Percentiles rank a stretch among this genome's conserved stretches.
phyloP scores from a whole-genome alignment of 2,329 filamentous ascomycete genomes.

The Colletotrichum neosansevieriae region DNA sequence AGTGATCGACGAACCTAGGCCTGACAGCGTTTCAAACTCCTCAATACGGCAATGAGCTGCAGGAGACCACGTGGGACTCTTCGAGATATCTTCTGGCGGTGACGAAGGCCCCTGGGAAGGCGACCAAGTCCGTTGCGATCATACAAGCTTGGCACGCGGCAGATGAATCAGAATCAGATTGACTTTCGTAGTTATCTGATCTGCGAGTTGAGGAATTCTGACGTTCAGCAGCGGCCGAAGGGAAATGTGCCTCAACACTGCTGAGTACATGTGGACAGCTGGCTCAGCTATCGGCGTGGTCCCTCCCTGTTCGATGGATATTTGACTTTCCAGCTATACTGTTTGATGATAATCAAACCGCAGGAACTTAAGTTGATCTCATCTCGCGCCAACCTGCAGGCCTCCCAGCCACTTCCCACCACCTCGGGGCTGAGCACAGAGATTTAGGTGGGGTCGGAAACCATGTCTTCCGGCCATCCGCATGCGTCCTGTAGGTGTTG shows the following conservation, averaged over 20 bases:
- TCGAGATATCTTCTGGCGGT: neutral
- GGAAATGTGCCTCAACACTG: no score
- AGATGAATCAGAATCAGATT: no score
- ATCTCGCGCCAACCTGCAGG: neutral
- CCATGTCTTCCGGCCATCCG: conserved; percentile 14
- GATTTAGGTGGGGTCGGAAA: neutral
- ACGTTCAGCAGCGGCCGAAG: no score
- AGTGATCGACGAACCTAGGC: conserved; percentile 2
- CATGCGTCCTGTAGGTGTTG: conserved; percentile 17
- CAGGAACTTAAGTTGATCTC: neutral
- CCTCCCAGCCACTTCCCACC: neutral
- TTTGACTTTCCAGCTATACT: neutral
- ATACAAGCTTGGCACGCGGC: no score
- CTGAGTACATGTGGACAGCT: no score
- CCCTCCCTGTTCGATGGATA: neutral
- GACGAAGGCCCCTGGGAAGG: neutral
- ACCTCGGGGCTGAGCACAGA: neutral
- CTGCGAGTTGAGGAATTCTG: no score
- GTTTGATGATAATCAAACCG: neutral
- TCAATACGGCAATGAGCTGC: neutral
- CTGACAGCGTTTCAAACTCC: conserved; percentile 1
- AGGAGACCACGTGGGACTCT: neutral
- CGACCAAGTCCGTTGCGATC: neutral
- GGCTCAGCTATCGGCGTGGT: no score
- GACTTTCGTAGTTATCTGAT: no score